Evolutionary conservation across 192 early-diverging fungal species (phyloP).

Genomic region (Coemansia sp.): DNA sequence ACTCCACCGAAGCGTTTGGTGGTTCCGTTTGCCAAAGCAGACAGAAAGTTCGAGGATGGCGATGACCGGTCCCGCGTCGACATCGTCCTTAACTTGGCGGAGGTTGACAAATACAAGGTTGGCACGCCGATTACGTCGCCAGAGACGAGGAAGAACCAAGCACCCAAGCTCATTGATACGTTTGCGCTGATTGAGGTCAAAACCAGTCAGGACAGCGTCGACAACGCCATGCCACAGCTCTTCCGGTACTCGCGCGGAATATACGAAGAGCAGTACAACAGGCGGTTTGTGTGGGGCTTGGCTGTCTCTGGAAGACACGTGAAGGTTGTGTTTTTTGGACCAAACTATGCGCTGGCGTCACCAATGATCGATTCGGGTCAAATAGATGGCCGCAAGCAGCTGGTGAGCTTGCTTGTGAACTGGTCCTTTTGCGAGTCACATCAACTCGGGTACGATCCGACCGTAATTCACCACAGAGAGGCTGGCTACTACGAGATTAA

Average conservation of each 20-base stretch:
- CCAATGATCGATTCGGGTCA: constrained; percentile 7
- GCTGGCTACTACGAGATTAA: background rate
- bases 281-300: constrained; percentile 26
- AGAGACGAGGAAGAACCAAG: too few relatives aligned
- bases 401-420: constrained; percentile 12
- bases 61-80: background rate
- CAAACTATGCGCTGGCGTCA: constrained; percentile 6
- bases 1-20: background rate
- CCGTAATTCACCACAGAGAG: background rate
- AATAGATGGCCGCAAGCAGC: background rate
- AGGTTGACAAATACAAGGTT: background rate
- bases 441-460: constrained; percentile 17
- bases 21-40: background rate
- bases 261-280: constrained; percentile 10
- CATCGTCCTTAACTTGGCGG: background rate
- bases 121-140: background rate
- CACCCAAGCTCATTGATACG: background rate
- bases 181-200: constrained; percentile 8
- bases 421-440: constrained; percentile 11
- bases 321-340: background rate
- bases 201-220: background rate
- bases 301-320: constrained; percentile 8
- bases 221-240: constrained; percentile 12
- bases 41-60: background rate
- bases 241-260: constrained; percentile 6